Base-by-base conservation (phyloP, 805 yeast genomes). In the Candida chauliodis region DNA sequence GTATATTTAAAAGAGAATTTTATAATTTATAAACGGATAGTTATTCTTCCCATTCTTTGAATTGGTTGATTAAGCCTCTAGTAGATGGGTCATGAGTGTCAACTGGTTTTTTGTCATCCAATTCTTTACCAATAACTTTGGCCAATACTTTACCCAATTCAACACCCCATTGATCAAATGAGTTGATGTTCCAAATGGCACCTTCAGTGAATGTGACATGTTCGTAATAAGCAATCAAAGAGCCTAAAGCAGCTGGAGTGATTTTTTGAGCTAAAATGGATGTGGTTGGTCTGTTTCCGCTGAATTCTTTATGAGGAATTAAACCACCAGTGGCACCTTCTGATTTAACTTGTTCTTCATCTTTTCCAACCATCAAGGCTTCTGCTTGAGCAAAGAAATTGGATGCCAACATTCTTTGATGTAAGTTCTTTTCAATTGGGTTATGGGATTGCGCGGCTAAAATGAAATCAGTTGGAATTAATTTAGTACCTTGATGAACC, bases 151-250 rank as follows among this genome's bases (percentile, higher is more conserved):
- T 93, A 65, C 99, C 99, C 55, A 93, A 84, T 74, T 93, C 99
- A 57, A 93, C 99, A 69, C 99, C 99, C 96, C 98, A 93, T 76
- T 93, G 99, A 75, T 93, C 99, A 62, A 88, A 93, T 14, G 98
- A 91, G 81, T 93, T 93, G 75, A 93, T 90, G 79, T 95, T 93
- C 99, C 99, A 91, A 58, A 93, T 71, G 42, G 99, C 99, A 71
- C 99, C 99, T 73, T 93, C 99, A 43, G 90, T 90, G 71, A 93
- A 93, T 29, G 98, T 91, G 44, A 88, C 78, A 63, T 89, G 96
- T 73, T 93, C 99, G 74, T 93, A 93, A 79, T 93, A 93, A 31
- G 95, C 97, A 62, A 93, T 93, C 69, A 93, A 76, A 32, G 98
- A 79, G 71, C 99, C 99, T 50, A 93, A 78, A 38, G 96, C 69